These are phyloP conservation scores for Penicillium sp. DNA, from an alignment of 2,329 filamentous ascomycete genomes.

Conservation along the genomic window DNA sequence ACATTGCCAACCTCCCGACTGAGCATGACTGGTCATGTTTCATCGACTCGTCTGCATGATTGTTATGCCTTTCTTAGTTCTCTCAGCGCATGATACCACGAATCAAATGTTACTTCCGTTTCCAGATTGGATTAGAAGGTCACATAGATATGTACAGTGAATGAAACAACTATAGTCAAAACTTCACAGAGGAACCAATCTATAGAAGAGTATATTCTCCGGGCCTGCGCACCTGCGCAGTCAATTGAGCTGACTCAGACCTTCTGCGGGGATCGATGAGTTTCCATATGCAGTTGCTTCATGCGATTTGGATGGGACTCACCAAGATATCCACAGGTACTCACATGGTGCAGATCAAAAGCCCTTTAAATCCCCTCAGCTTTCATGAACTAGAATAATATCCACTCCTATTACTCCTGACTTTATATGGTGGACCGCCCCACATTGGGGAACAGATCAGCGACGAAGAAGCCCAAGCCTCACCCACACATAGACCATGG, in stretches of 20 bases:
- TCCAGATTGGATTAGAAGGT: constrained; percentile 14
- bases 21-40: not conserved
- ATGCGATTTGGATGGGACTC: not conserved
- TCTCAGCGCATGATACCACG: constrained; percentile 33
- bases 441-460: constrained; percentile 23
- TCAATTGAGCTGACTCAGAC: constrained; percentile 22
- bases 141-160: constrained; percentile 19
- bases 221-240: not conserved
- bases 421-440: constrained; percentile 17
- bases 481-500: constrained; percentile 23
- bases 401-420: constrained; percentile 4
- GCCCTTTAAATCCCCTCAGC: not conserved
- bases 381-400: not conserved
- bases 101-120: constrained; percentile 18
- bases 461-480: not conserved
- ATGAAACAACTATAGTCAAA: constrained; percentile 2
- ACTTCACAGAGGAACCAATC: not conserved
- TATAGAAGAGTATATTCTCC: not conserved
- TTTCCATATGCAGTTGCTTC: constrained; percentile 27
- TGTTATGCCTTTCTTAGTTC: constrained; percentile 9
- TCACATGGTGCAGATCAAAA: not conserved
- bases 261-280: constrained; percentile 36
- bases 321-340: not conserved
- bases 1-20: not conserved
- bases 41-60: not conserved